Base-by-base conservation (phyloP, 495 filamentous ascomycete genomes). In the Neurospora sp. region DNA sequence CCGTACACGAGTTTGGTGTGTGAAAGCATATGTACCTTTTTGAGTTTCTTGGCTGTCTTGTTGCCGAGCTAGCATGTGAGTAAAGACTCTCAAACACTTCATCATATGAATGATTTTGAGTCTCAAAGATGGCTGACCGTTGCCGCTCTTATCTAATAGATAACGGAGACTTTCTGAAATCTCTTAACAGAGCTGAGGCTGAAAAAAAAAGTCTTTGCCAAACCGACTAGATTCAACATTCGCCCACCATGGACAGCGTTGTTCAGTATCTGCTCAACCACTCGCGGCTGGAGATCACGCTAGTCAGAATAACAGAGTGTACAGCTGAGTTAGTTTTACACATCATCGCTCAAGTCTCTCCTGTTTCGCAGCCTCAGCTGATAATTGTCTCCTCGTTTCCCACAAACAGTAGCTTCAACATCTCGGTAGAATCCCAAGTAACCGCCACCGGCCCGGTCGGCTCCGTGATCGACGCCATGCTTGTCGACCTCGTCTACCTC, bases 381-480 rank as follows among this genome's bases (percentile, higher is more conserved):
- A 59, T 18, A 62, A n/a, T 20, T 8, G 0, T 69, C 20, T 62
- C 7, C 54, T 66, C 27, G 14, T 59, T 59, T 2, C 2, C 10
- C 44, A 38, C 12, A n/a, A 69, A 69, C 71, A 72, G 71, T 20
- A 59, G 71, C 18, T 72, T 12, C 42, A 72, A 39, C 18, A 16
- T 72, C 31, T 59, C 71, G 20, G 35, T 72, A 46, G 31, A 72
- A 16, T 38, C 16, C 16, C 77, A 73, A 38, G 73, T 79, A 18
- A 76, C 77, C 11, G 75, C 73, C 69, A 81, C 79, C 12, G 80
- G 81, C 0, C 77, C 77, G 1, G 72, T 74, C 12, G 72, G 42
- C 10, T 77, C 78, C 35, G 76, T 54, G 0, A 69, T 79, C 42
- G 72, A 77, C 4, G 12, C 75, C 2, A 83, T 82, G 81, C 76